Evolutionary conservation across 306 rosid genomes (phyloP), one percentile per base, ranked within the genome.

Genomic region (Elaeagnus macrophylla): DNA sequence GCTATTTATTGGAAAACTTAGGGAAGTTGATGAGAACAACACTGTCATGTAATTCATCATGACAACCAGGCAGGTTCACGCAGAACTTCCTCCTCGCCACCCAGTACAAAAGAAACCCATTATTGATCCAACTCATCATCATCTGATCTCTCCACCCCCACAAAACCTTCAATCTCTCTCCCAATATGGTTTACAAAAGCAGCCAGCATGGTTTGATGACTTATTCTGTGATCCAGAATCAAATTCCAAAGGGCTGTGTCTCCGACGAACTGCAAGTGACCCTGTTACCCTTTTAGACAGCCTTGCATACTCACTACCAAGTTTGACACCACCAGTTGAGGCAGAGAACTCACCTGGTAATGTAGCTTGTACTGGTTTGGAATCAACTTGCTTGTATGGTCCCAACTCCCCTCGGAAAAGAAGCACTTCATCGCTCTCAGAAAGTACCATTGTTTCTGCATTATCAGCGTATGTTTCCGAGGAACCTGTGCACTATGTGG

Each of bases 81-180:
- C 74, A 57, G 73, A 67, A 35, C 81, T 76, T 40, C 81, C 81
- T 71, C 81, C 77, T 25, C 81, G 81, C 35, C 67, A 77, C 57
- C 77, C 81, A 14, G 59, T 39, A 50, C 81, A 67, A 60, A 71
- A 67, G 77, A 71, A 50, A 71, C 64, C 71, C 53, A 54, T 20
- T 17, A 20, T 53, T n/a, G 61, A 57, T 44, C 7, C 65, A 53
- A 57, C 46, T 47, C 57, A 40, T 47, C 57, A 48, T 17, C 68
- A 67, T 40, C 47, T 43, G 7, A 51, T 48, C 41, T 17, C 48
- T 36, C 54, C 48, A 25, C 25, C 66, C 43, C 42, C 61, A 13
- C 65, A 6, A 20, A 61, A 57, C 61, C 55, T 42, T 11, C 52
- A 53, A 38, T 56, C 67, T 4, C 53, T 65, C 41, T 70, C 73